Evolutionary conservation across 2,329 filamentous ascomycete species (phyloP), one percentile per base, ranked within the genome.

Genomic region (Calonectria pauciramosa): DNA sequence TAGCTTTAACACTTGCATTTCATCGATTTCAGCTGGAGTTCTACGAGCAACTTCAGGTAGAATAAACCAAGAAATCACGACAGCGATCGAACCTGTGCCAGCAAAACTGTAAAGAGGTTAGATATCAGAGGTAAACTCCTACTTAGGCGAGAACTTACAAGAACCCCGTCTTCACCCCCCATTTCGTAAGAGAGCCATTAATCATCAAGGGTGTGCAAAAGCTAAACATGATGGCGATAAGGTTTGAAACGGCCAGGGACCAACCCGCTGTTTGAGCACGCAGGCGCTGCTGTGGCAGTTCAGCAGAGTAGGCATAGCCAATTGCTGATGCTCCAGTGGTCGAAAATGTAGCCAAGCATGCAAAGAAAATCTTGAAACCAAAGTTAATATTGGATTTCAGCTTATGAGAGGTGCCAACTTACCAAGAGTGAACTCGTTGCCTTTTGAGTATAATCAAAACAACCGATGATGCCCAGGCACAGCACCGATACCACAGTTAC

Each of bases 171-270:
- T 86, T 87, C 2, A 87, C 84, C 8, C 86, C 86, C 86, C 86
- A 88, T n/a, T 84, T 74, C 0, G 80, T 73, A 1, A 73, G 72
- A 0, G 64, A 59, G 9, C 82, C 84, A 52, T 87, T 86, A 68
- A 88, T 87, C 86, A 88, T 88, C 11, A 86, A 65, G 1, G 86
- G 86, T 0, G 86, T 87, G 70, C 83, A 85, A 78, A 88, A 87
- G 68, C 83, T 87, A 68, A 88, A 87, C 83, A 88, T 86, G 73
- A 86, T 86, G 14, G 82, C 84, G 14, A 87, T 78, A 34, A 83
- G 64, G 64, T 87, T 87, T 1, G 86, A 86, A 5, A 79, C 78
- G 0, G 86, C 86, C 0, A 87, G 63, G 18, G 72, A 69, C 74
- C 72, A 76, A 23, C 73, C 73, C 0, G 75, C 59, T 3, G 75